Percentiles rank a stretch among this genome's conserved stretches.
phyloP scores from a whole-genome alignment of 805 yeast species.

The Suhomyces kilbournensis region DNA sequence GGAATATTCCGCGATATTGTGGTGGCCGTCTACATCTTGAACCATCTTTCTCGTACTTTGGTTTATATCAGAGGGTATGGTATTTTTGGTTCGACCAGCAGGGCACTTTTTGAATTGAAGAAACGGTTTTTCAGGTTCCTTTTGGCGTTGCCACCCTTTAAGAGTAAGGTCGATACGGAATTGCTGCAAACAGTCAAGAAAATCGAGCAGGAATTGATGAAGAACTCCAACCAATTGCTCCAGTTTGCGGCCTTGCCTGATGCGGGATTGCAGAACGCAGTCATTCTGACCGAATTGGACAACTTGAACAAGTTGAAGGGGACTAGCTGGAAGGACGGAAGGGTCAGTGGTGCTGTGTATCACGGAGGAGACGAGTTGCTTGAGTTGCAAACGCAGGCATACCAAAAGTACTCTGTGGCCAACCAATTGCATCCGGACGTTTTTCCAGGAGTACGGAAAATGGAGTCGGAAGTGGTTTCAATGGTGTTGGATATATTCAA shows the following conservation, averaged over 20 bases:
- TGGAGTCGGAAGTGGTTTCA: conserved; percentile 92
- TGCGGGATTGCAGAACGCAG: conserved; percentile 49
- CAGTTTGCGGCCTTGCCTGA: conserved; percentile 56
- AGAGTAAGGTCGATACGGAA: conserved; percentile 57
- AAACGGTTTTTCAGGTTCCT: conserved; percentile 11
- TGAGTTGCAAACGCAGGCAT: conserved; percentile 73
- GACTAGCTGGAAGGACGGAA: conserved; percentile 80
- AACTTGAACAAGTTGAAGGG: conserved; percentile 52
- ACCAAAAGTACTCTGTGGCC: conserved; percentile 74
- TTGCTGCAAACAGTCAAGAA: conserved; percentile 44
- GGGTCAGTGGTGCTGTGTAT: conserved; percentile 92
- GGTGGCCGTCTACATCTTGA: conserved; percentile 15
- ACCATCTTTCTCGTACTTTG: conserved; percentile 7
- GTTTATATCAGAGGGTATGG: conserved; percentile 19
- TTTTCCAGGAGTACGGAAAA: conserved; percentile 92
- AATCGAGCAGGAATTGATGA: conserved; percentile 58
- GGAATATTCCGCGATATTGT: conserved; percentile 15
- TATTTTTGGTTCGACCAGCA: conserved; percentile 4
- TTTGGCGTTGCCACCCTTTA: conserved; percentile 50
- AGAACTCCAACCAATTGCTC: conserved; percentile 44
- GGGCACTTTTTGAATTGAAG: not conserved
- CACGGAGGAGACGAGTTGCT: conserved; percentile 88
- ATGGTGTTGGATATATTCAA: conserved; percentile 82
- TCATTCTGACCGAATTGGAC: conserved; percentile 52
- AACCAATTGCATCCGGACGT: conserved; percentile 97